Conservation (phyloP, 2,329 filamentous ascomycete species). For the Aureobasidium sp. region DNA sequence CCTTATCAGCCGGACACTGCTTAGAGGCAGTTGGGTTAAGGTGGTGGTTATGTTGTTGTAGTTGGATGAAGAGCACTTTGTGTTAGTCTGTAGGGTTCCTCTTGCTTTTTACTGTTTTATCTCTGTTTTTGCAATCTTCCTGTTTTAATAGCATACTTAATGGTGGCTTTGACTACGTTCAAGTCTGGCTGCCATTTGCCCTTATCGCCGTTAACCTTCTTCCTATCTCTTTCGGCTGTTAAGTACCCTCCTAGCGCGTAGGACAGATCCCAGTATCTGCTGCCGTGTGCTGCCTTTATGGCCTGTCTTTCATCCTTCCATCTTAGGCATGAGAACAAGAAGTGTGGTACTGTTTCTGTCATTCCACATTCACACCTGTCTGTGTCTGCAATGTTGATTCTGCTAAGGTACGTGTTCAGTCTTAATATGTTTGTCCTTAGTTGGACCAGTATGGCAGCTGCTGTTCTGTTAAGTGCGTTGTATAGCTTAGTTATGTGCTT, state of each 20-base stretch:
- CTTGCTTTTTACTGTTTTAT: background rate
- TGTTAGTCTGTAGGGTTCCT: background rate
- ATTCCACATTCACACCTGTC: background rate
- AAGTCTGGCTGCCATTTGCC: background rate
- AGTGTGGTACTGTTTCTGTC: background rate
- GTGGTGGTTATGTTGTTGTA: background rate
- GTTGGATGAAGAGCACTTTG: background rate
- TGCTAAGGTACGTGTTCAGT: background rate
- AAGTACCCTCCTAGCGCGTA: background rate
- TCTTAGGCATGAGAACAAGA: background rate
- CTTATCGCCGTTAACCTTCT: background rate
- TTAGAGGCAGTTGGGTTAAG: background rate
- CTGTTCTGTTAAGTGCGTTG: background rate
- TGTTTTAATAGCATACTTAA: background rate
- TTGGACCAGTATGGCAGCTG: background rate
- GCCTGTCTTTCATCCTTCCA: background rate
- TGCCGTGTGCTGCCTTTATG: background rate
- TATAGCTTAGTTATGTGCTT: background rate
- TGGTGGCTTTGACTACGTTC: background rate
- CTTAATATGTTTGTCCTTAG: background rate
- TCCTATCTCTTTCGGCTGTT: background rate
- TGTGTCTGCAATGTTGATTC: conserved; percentile 1
- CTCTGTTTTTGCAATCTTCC: background rate
- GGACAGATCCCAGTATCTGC: background rate
- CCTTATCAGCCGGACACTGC: background rate